These are phyloP conservation scores for Spergularia azorica DNA, from an alignment of 179 eudicot genomes.

Conservation along the genomic window DNA sequence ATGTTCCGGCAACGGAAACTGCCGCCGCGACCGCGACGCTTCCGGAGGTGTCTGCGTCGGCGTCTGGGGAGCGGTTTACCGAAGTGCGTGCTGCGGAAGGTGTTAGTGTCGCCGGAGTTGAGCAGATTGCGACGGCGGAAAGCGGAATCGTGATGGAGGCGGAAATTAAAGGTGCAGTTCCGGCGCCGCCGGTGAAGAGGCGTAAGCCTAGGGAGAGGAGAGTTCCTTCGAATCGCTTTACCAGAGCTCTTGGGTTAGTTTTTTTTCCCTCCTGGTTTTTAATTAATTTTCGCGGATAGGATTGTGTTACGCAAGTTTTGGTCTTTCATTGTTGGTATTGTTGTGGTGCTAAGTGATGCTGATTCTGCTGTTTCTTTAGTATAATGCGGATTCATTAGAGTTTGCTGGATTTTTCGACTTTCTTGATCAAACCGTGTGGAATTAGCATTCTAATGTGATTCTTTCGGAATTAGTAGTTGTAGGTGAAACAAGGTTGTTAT, in stretches of 20 bases:
- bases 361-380: no score
- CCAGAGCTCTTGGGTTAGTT: constrained; percentile 87
- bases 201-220: constrained; percentile 77
- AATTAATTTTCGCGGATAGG: not conserved
- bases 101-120: not conserved
- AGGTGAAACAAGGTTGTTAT: no score
- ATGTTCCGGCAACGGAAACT: not conserved
- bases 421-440: no score
- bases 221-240: constrained; percentile 85
- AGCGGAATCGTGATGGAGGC: not conserved
- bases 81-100: not conserved
- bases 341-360: no score
- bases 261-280: not conserved
- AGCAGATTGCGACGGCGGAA: not conserved
- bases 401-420: no score
- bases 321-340: no score
- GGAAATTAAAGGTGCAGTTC: not conserved
- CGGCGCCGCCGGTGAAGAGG: constrained; percentile 31
- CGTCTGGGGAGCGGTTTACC: not conserved
- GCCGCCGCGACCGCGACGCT: not conserved
- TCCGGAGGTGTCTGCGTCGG: not conserved
- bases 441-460: no score
- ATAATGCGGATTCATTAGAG: no score
- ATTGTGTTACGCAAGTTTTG: not conserved
- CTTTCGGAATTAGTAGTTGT: no score